Base-by-base conservation (phyloP, 306 rosid species). In the Clitoria ternatea region DNA sequence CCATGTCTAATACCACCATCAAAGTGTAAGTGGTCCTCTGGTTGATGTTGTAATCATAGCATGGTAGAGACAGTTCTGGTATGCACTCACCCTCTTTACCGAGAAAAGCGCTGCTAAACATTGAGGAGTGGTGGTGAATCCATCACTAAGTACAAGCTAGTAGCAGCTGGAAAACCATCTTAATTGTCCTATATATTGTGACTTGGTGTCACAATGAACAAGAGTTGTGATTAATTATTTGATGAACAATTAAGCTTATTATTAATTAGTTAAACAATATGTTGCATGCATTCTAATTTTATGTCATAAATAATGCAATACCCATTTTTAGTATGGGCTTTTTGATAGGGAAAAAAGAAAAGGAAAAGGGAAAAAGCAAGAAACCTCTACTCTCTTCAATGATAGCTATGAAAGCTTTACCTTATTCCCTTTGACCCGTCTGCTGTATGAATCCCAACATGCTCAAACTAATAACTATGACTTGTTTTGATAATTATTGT, bases 61-160 rank as follows among this genome's bases (percentile, higher is more conserved):
- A 52, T 33, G 82, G 72, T 66, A 72, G 74, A 64, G 77, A 82
- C 70, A 69, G 63, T 70, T 72, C 80, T 80, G 84, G 80, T 75
- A 59, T 78, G 42, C 17, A 57, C 73, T 59, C 12, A 64, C 29
- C 65, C 72, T 44, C 52, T 23, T 42, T 40, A 55, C 79, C 81
- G 55, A 44, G 77, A 79, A 56, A 82, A 82, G 77, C 57, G 84
- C 82, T 66, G 80, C 54, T 59, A 59, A 63, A 60, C 66, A 39
- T 15, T 30, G 62, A 64, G 36, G 42, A 37, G 30, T 45, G 49
- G 52, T 36, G 50, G 55, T 72, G 68, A 81, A 77, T 81, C 85
- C 82, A 67, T 79, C 69, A 57, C 72, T 47, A 69, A 60, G 56
- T 39, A 22, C 80, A 80, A 75, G 57, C 59, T 42, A 20, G 49